phyloP scores from a whole-genome alignment of 441 rosid genomes.

The Aleurites moluccanus region DNA sequence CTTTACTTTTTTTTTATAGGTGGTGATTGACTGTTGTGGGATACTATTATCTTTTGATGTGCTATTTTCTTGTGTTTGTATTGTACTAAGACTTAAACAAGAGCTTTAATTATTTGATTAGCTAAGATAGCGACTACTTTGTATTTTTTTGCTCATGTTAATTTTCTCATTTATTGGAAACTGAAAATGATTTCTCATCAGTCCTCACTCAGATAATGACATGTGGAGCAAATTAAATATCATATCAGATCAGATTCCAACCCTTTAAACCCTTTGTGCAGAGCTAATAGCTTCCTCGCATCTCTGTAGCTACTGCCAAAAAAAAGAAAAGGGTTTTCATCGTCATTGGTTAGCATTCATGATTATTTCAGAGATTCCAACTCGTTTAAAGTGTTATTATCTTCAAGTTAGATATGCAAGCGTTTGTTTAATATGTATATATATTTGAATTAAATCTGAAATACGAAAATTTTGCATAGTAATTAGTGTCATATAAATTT shows the following conservation, averaged over 20 bases:
- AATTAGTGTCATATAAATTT: no score
- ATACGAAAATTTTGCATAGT: no score
- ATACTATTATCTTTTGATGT: not conserved
- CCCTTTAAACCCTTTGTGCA: no score
- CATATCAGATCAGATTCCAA: not conserved
- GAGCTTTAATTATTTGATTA: not conserved
- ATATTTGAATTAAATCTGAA: no score
- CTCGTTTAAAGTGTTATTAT: no score
- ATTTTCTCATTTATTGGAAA: not conserved
- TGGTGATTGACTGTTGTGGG: not conserved
- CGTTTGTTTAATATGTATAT: no score
- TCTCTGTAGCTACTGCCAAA: no score
- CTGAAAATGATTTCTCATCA: slow-evolving; percentile 4
- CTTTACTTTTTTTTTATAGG: not conserved
- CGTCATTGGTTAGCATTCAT: no score
- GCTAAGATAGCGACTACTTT: not conserved
- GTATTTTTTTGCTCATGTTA: not conserved
- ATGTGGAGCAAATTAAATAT: not conserved
- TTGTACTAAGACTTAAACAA: not conserved
- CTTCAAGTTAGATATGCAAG: no score
- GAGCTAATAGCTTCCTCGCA: no score
- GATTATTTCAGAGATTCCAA: no score
- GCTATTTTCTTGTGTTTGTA: not conserved
- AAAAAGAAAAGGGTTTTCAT: no score
- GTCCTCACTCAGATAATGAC: not conserved